Base-by-base conservation (phyloP, 2,329 filamentous ascomycete genomes). In the Penicillium janthinellum region DNA sequence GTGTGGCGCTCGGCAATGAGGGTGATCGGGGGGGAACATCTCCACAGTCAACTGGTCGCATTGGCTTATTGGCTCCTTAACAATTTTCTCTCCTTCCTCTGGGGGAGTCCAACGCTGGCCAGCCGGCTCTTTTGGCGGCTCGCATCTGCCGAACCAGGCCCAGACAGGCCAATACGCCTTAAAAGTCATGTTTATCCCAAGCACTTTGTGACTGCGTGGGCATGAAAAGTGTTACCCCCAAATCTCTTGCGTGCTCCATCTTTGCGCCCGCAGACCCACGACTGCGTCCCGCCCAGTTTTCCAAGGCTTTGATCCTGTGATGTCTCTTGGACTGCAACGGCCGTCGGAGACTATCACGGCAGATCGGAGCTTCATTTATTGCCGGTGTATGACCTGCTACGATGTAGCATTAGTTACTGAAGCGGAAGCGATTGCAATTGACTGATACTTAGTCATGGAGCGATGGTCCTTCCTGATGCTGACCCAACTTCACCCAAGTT, bases 91-190 rank as follows among this genome's bases (percentile, higher is more conserved):
- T 8, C 14, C 11, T 35, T 20, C 34, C 52, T 56, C 54, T 56
- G 57, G 57, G 49, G 47, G 5, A 54, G 54, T 17, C 28, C 28
- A 44, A n/a, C 25, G 8, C n/a, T 34, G 31, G 25, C 34, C 50
- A 14, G 31, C 54, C 61, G 62, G 57, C 62, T 64, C 28, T 62
- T 64, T 52, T n/a, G 39, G 51, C 7, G 17, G 28, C 34, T 15
- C 34, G 14, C 50, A 64, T 64, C 55, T 64, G 62, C 62, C 62
- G 62, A 64, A 47, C n/a, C 11, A 25, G 34, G 10, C 17, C 17
- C 35, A 17, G 34, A 22, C 22, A 22, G 22, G 3, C 22, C 22
- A 22, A 22, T 3, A 20, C 20, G 2, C 4, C 22, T 4, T 22
- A 4, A 22, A 34, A 20, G 42, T 14, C 42, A 8, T 47, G 44